A percentile compares a stretch with the other conserved stretches of the same genome.
Evolutionary conservation across 2,329 filamentous ascomycete species (phyloP).

Genomic region (Remersonia thermophila): DNA sequence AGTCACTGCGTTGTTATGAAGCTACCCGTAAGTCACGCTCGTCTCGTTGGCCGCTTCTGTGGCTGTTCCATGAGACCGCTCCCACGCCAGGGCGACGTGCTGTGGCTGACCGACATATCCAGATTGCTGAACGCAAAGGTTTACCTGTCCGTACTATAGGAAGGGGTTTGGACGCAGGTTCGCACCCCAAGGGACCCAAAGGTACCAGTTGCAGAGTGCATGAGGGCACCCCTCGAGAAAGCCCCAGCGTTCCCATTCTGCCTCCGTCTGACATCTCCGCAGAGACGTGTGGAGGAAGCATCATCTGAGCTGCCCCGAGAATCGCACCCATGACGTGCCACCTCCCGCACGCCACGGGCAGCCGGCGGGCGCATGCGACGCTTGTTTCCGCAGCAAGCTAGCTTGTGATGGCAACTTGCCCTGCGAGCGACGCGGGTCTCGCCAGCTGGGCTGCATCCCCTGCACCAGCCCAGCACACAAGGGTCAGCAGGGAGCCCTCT

Average conservation of each 20-base stretch:
- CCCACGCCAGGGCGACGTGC: too few species aligned
- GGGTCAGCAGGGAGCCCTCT: background rate
- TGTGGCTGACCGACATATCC: background rate
- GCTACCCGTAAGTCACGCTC: constrained; percentile 4
- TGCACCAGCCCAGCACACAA: constrained; percentile 2
- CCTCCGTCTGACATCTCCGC: too few species aligned
- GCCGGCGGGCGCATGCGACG: constrained; percentile 20
- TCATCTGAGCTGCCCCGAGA: constrained; percentile 14
- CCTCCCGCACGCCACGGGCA: constrained; percentile 19
- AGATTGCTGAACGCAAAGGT: background rate
- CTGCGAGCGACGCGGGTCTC: constrained; percentile 17
- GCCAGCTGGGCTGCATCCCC: constrained; percentile 15
- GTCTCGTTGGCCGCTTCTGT: background rate
- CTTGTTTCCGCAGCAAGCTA: constrained; percentile 20
- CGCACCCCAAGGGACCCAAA: too few species aligned
- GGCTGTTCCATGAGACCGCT: too few species aligned
- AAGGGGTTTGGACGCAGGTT: constrained; percentile 3
- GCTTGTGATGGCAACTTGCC: constrained; percentile 19
- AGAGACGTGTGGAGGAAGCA: constrained; percentile 19
- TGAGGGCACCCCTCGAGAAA: too few species aligned
- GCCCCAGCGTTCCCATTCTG: too few species aligned
- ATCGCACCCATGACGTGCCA: constrained; percentile 7
- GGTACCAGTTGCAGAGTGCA: too few species aligned
- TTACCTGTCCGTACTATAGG: constrained; percentile 2
- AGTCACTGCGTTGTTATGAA: constrained; percentile 7